A percentile compares a stretch with the other conserved stretches of the same genome.
Conservation (phyloP, 768 basidiomycete species). For the Trametes elegans region DNA sequence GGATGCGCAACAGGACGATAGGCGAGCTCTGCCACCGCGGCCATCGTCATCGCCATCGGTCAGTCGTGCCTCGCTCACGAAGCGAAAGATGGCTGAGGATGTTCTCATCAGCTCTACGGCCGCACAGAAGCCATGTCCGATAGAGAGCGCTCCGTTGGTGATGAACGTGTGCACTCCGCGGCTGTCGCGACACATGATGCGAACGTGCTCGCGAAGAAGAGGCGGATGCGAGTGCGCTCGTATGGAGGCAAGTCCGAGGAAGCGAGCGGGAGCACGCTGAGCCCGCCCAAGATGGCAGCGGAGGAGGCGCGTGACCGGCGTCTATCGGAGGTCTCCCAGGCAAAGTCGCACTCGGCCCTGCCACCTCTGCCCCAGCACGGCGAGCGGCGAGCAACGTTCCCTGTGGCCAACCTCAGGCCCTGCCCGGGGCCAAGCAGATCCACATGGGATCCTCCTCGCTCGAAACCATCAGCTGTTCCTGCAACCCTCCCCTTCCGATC, state of each 20-base stretch:
- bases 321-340: slow-evolving; percentile 3
- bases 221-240: neutral
- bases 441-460: no score
- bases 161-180: slow-evolving; percentile 5
- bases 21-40: no score
- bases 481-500: neutral
- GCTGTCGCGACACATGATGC: neutral
- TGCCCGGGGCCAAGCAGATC: no score
- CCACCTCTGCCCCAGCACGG: no score
- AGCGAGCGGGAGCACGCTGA: neutral
- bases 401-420: no score
- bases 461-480: no score
- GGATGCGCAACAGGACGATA: no score
- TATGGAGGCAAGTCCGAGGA: neutral
- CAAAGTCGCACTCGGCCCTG: no score
- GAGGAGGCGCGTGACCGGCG: slow-evolving; percentile 4
- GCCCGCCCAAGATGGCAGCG: neutral
- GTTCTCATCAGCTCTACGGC: neutral
- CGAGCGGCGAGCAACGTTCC: no score
- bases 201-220: slow-evolving; percentile 6
- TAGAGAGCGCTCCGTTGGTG: neutral
- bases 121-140: neutral
- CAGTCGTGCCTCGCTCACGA: neutral
- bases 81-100: neutral
- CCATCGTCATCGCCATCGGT: no score